Conservation (phyloP, 148 eudicot genomes). For the Camellia sinensis region DNA sequence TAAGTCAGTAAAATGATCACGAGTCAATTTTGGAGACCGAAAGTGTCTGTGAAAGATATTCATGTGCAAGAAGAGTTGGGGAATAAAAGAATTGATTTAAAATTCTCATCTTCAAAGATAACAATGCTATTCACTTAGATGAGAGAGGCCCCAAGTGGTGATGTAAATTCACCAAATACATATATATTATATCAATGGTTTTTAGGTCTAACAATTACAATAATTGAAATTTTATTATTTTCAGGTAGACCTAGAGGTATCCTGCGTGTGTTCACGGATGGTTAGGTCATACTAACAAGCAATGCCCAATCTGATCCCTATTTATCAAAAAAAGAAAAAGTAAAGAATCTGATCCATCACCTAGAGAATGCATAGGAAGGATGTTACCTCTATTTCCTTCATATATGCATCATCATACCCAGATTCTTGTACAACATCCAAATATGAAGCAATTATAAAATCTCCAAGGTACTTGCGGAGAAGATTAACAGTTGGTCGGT, state of each 20-base stretch:
- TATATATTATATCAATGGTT: not conserved
- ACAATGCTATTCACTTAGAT: not conserved
- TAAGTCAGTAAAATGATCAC: not conserved
- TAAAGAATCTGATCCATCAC: not conserved
- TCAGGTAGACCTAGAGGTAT: not conserved
- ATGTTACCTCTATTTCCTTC: constrained; percentile 84
- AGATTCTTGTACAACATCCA: constrained; percentile 66
- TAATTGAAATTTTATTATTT: not conserved
- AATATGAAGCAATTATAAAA: constrained; percentile 81
- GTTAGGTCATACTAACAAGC: not conserved
- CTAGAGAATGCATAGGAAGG: constrained; percentile 7
- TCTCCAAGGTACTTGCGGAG: constrained; percentile 96
- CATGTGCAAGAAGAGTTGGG: not conserved
- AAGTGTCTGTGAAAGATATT: not conserved
- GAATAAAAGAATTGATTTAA: not conserved
- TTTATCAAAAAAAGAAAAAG: not conserved
- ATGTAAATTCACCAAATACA: not conserved
- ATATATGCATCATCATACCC: constrained; percentile 69
- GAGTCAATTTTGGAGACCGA: not conserved
- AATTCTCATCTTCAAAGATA: not conserved
- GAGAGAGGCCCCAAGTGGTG: not conserved
- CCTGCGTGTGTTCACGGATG: not conserved
- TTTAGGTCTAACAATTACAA: not conserved
- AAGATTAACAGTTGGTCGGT: constrained; percentile 48
- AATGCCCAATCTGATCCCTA: not conserved